These are phyloP conservation scores for Hemisphaericaspora xylofermentans DNA, from an alignment of 1,139 yeast species.

Conservation along the genomic window DNA sequence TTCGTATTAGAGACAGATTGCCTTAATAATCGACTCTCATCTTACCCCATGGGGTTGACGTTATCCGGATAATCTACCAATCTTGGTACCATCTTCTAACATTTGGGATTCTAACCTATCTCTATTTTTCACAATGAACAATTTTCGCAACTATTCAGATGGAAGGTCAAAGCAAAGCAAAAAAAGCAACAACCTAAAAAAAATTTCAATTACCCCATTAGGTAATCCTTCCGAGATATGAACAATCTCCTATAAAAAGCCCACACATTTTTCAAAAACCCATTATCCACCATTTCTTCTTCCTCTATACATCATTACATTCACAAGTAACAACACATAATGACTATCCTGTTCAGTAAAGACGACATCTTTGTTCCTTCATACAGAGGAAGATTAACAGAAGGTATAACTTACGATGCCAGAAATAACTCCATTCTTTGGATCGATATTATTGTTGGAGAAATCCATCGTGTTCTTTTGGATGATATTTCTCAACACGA, in stretches of 20 bases:
- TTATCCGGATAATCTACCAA: too few species aligned
- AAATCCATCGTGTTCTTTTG: constrained; percentile 48
- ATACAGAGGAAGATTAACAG: constrained; percentile 57
- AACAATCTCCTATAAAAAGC: neutral
- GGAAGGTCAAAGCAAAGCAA: constrained; percentile 2
- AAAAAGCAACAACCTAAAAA: neutral
- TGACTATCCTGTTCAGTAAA: constrained; percentile 12
- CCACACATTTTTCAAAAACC: neutral
- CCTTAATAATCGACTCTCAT: too few species aligned
- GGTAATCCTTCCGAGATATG: constrained; percentile 3
- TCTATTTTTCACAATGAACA: too few species aligned
- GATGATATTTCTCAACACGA: constrained; percentile 35
- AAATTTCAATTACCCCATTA: neutral
- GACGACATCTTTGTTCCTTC: constrained; percentile 37
- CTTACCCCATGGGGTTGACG: too few species aligned
- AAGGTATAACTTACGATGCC: constrained; percentile 65
- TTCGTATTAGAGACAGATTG: too few species aligned
- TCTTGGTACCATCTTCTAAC: too few species aligned
- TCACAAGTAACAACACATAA: neutral
- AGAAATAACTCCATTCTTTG: constrained; percentile 59
- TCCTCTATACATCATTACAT: neutral
- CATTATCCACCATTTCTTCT: neutral
- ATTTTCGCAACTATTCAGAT: neutral
- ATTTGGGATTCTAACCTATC: too few species aligned
- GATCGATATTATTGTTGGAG: constrained; percentile 66